Evolutionary conservation across 2,329 filamentous ascomycete species (phyloP), one percentile per base, ranked within the genome.

Genomic region (Sclerotinia subarctica): DNA sequence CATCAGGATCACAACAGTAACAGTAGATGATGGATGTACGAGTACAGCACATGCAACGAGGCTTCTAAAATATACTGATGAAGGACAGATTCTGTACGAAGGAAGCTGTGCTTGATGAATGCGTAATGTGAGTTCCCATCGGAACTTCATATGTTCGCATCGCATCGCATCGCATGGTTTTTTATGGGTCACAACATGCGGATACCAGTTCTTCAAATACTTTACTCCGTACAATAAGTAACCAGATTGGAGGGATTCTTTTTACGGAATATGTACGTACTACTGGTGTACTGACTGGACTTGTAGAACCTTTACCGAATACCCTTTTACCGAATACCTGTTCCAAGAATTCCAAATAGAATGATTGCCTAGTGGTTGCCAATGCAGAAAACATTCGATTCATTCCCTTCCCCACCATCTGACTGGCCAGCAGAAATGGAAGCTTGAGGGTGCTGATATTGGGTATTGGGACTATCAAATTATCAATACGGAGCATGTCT

Each of bases 91-190:
- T 49, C 46, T 51, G 59, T 51, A 35, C 44, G 29, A 38, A 26
- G 29, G 51, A 51, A 29, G 59, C 15, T 38, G 59, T 63, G 59
- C 46, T 51, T 38, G 59, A 46, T 51, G 59, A 62, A 62, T 51
- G 59, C 46, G 32, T 17, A 35, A 63, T 63, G 59, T n/a, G 21
- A 51, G 46, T 63, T 38, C 38, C 59, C 59, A 63, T 63, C 46
- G 59, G 59, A 63, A 47, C 21, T 63, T 63, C 59, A 63, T 63
- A 19, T 51, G 59, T 63, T 63, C 59, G 59, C 59, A 51, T 51
- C 46, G 59, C 59, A 51, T 51, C 46, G 59, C 59, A 63, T 63
- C n/a, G 59, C 46, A 51, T 63, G n/a, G 21, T 2, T 42, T 38
- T 38, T 51, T 51, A 63, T 63, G 59, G 59, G 59, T 42, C 59